phyloP scores from a whole-genome alignment of 495 filamentous ascomycete species.

The Aspergillus nidulans region DNA sequence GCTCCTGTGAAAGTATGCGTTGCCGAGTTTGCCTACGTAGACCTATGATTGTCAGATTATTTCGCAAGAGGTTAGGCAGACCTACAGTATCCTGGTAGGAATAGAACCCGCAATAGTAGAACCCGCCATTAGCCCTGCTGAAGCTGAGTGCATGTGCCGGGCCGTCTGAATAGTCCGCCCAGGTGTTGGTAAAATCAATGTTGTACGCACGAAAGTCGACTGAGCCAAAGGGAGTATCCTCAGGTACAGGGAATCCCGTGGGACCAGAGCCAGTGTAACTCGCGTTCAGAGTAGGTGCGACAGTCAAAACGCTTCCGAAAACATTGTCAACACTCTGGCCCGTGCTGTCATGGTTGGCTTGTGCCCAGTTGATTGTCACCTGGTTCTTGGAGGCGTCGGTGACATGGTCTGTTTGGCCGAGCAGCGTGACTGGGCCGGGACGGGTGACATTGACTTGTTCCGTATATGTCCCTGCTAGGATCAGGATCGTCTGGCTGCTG shows the following conservation, averaged over 20 bases:
- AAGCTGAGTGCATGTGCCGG: conserved; percentile 53
- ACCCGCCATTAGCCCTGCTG: conserved; percentile 54
- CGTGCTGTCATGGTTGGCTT: conserved; percentile 42
- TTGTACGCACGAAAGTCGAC: conserved; percentile 56
- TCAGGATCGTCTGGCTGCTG: conserved; percentile 47
- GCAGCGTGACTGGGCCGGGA: conserved; percentile 49
- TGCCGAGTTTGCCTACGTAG: conserved; percentile 58
- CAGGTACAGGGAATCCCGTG: conserved; percentile 52
- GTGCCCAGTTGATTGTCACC: conserved; percentile 47
- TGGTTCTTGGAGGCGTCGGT: conserved; percentile 36
- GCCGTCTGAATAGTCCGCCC: conserved; percentile 44
- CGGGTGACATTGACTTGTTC: conserved; percentile 61
- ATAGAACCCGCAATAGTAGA: conserved; percentile 55
- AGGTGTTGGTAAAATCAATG: conserved; percentile 56
- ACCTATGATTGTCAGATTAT: conserved; percentile 28
- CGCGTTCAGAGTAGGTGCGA: conserved; percentile 53
- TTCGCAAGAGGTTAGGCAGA: conserved; percentile 1
- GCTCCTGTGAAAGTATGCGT: conserved; percentile 52
- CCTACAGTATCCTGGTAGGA: conserved; percentile 56
- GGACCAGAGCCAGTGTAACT: conserved; percentile 53
- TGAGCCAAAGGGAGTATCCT: conserved; percentile 54
- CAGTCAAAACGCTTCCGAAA: conserved; percentile 50
- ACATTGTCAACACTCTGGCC: conserved; percentile 49
- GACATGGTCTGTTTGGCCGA: conserved; percentile 46
- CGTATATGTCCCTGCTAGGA: conserved; percentile 50